These are phyloP conservation scores for Paraphaeosphaeria sporulosa DNA, from an alignment of 2,329 filamentous ascomycete genomes.

Conservation along the genomic window DNA sequence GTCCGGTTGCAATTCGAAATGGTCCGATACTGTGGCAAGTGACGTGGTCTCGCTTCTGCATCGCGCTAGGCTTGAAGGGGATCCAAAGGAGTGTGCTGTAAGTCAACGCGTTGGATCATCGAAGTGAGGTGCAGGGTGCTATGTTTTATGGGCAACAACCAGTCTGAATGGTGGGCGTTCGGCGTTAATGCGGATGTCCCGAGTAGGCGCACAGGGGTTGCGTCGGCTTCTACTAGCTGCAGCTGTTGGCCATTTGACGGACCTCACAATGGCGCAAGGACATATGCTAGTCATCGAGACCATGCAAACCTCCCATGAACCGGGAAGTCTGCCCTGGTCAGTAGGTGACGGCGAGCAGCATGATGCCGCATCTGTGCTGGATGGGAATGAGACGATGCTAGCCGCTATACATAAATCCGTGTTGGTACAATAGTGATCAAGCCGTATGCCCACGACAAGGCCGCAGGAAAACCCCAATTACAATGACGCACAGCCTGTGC, in stretches of 20 bases:
- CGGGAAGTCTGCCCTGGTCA: background rate
- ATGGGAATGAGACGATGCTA: background rate
- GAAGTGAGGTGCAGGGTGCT: constrained; percentile 1
- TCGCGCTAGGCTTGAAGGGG: background rate
- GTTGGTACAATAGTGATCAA: background rate
- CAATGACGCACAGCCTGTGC: background rate
- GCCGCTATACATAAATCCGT: background rate
- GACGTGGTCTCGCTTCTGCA: constrained; percentile 11
- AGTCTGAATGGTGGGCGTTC: background rate
- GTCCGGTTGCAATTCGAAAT: constrained; percentile 11
- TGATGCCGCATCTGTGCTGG: background rate
- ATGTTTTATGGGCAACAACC: background rate
- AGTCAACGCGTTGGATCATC: background rate
- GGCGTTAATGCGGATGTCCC: background rate
- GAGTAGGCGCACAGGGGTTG: background rate
- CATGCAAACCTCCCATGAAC: background rate
- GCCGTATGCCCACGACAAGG: no score
- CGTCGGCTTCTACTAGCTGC: background rate
- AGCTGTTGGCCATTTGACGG: background rate
- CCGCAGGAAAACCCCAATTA: background rate
- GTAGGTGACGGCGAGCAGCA: background rate
- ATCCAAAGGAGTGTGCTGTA: background rate
- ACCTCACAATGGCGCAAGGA: background rate
- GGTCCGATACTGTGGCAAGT: background rate
- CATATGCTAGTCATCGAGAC: background rate